Base-by-base conservation (phyloP, 192 early-diverging fungal species). In the Umbelopsis vinacea region DNA sequence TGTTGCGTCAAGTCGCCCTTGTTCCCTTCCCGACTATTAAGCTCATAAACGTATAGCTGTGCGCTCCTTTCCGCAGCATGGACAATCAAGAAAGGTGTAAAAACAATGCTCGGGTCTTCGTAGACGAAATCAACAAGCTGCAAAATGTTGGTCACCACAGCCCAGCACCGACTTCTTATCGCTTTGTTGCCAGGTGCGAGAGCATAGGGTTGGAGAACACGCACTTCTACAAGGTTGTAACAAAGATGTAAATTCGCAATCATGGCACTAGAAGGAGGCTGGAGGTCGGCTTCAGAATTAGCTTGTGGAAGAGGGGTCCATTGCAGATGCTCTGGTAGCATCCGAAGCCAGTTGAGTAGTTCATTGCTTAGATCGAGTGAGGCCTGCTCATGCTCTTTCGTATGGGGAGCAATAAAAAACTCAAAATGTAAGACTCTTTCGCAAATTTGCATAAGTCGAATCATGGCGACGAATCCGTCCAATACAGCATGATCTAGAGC, bases 381-480 rank as follows among this genome's bases (percentile, higher is more conserved):
- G 66, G 67, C 47, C 55, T 75, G 74, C 19, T 75, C 74, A 43
- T 75, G 69, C 38, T 69, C 57, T 63, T 72, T 54, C 21, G 26
- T 45, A 9, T 76, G 69, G n/a, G 74, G 76, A 12, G 66, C 66
- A 26, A 50, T 55, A 37, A 70, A 71, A 37, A 17, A 73, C 47
- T 45, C 63, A 50, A 70, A 48, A 15, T 69, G 63, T 22, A 77
- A 46, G 3, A 48, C 68, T 6, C 66, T 23, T 54, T 80, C 79
- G 0, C 67, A 54, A n/a, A 80, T 46, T 46, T 80, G 74, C 74
- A 76, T 71, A 8, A 80, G 43, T 33, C 71, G 72, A 11, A 75
- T 76, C 7, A 63, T 35, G 2, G 71, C 74, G 7, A 76, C 70
- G 40, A 76, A 70, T 0, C 74, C 71, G 29, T 73, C 71, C 46